Base-by-base conservation (phyloP, 768 basidiomycete species). In the Amanita exitialis region DNA sequence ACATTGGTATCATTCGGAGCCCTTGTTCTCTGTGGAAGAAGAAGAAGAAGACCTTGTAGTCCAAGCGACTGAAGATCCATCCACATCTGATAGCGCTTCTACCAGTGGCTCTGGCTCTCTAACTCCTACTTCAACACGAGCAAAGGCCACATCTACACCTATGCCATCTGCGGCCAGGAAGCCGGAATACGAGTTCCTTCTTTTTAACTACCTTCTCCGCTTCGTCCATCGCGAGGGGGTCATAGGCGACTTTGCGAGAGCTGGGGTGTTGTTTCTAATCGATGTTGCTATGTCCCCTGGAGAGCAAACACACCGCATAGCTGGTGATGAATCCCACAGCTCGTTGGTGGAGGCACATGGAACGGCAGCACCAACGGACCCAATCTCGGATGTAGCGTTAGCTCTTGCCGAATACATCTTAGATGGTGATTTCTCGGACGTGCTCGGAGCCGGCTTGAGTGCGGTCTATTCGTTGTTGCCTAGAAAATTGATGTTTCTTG, bases 401-500 rank as follows among this genome's bases (percentile, higher is more conserved):
- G 87, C 90, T 6, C 71, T 98, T 35, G 90, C 90, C 16, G 91
- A 94, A 62, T 96, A 91, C 62, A 89, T 97, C 47, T 76, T 96
- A 15, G 90, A 95, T 60, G 90, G 93, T n/a, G 95, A 97, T 66
- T 95, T 96, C 64, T 90, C 92, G n/a, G 93, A 97, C 56, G 95
- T 98, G 9, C 78, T 98, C 42, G 91, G 85, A 15, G 95, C 95
- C 3, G 92, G 93, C 13, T 64, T 98, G 9, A 86, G 91, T 3
- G 95, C 95, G 0, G 87, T 95, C 1, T 97, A 95, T 61, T 96
- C 92, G 2, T 67, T 92, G 2, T 72, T 98, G 9, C 95, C 95
- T 0, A 80, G 82, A 16, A 96, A 96, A 66, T 74, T 98, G 37
- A 81, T 79, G 47, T 79, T 96, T 53, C 74, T 72, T 46, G 67